Conservation (phyloP, 495 filamentous ascomycete genomes). For the Hypoxylon trugodes region DNA sequence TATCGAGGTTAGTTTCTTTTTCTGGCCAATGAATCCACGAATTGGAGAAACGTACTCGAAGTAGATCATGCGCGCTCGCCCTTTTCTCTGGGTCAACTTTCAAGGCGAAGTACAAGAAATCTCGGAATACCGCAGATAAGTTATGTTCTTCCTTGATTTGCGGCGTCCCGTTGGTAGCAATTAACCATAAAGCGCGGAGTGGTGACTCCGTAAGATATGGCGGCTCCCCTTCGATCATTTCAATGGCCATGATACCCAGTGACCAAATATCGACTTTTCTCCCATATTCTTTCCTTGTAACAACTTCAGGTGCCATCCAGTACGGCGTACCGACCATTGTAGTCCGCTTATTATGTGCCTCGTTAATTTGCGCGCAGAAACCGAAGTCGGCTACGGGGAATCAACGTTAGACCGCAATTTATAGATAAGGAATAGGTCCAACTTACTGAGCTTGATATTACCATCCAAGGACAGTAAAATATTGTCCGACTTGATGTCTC, state of each 20-base stretch:
- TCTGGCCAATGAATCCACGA: neutral
- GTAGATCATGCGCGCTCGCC: slow-evolving; percentile 89
- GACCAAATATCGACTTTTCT: slow-evolving; percentile 99
- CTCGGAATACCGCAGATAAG: slow-evolving; percentile 80
- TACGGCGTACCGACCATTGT: slow-evolving; percentile 99
- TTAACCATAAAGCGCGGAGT: slow-evolving; percentile 90
- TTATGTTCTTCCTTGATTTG: slow-evolving; percentile 92
- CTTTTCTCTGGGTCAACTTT: slow-evolving; percentile 97
- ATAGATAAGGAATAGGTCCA: neutral
- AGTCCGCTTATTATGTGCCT: slow-evolving; percentile 93
- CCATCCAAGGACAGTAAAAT: slow-evolving; percentile 94
- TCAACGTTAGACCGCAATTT: slow-evolving; percentile 46
- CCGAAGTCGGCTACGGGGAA: slow-evolving; percentile 84
- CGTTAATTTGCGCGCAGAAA: slow-evolving; percentile 98
- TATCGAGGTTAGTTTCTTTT: slow-evolving; percentile 39
- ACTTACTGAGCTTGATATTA: slow-evolving; percentile 96
- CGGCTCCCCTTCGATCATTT: slow-evolving; percentile 99
- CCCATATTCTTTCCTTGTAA: slow-evolving; percentile 96
- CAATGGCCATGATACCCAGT: slow-evolving; percentile 99
- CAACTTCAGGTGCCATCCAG: slow-evolving; percentile 99
- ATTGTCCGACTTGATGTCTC: slow-evolving; percentile 99
- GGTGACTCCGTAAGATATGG: slow-evolving; percentile 96
- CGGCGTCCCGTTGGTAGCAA: slow-evolving; percentile 96
- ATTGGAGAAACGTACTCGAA: slow-evolving; percentile 69
- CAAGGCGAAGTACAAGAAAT: slow-evolving; percentile 88